Conservation (phyloP, 345 rosid genomes). For the Fremontodendron californicum region DNA sequence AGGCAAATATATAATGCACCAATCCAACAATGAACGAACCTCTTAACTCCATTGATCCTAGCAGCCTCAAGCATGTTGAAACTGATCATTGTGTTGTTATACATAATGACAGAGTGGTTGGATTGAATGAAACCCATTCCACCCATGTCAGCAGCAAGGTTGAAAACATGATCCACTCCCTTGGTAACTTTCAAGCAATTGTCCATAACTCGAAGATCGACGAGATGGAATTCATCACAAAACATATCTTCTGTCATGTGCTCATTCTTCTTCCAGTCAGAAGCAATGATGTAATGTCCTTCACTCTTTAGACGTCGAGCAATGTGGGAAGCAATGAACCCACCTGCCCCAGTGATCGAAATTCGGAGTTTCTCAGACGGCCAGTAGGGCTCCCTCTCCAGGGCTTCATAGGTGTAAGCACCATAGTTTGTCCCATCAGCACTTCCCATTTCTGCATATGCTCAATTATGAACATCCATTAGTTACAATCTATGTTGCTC, state of each 20-base stretch:
- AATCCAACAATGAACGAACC: constrained; percentile 46
- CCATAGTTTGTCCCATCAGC: constrained; percentile 58
- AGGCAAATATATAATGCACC: neutral
- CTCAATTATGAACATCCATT: neutral
- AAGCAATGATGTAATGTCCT: constrained; percentile 93
- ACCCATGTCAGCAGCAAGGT: constrained; percentile 99
- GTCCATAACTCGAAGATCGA: constrained; percentile 93
- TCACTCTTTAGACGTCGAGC: constrained; percentile 93
- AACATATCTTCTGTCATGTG: constrained; percentile 99
- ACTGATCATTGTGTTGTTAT: constrained; percentile 97
- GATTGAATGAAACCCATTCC: constrained; percentile 99
- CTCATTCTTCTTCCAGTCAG: constrained; percentile 99
- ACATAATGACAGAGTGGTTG: constrained; percentile 96
- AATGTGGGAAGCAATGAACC: constrained; percentile 95
- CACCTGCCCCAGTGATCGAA: constrained; percentile 91
- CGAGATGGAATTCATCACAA: constrained; percentile 93
- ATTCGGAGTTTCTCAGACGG: constrained; percentile 76
- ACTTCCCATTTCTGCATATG: constrained; percentile 71
- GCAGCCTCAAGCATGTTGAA: constrained; percentile 96
- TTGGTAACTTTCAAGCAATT: constrained; percentile 82
- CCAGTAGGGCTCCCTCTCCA: constrained; percentile 92
- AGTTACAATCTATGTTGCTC: too few relatives aligned
- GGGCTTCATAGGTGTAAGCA: constrained; percentile 70
- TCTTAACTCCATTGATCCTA: constrained; percentile 80
- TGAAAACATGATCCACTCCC: constrained; percentile 82